Base-by-base conservation (phyloP, 2,329 filamentous ascomycete species). In the Stemphylium lycopersici region DNA sequence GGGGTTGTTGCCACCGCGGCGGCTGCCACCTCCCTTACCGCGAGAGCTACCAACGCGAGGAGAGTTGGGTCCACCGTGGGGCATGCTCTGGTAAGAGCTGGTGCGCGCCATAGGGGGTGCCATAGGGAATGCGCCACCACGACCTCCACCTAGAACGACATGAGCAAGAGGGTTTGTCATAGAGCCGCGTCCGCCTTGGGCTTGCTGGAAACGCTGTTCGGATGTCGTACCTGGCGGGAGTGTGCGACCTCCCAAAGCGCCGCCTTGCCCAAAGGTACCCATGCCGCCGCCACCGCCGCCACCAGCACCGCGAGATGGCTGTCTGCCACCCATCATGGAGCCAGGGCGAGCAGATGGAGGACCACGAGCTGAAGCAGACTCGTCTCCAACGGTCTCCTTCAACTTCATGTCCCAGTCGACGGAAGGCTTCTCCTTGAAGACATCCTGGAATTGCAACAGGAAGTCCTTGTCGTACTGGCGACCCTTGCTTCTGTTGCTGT, bases 401-500 rank as follows among this genome's bases (percentile, higher is more conserved):
- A 99, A 87, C 70, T 95, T 93, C 62, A 88, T 83, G 71, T 96
- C 90, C 86, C 96, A 99, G 71, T 98, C 93, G 38, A 93, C 77
- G 0, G 92, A 96, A 12, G 95, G 95, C 79, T 97, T 96, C 81
- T 99, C 95, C 59, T 91, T 96, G 79, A 97, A 99, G 16, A 96
- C 91, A 67, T 86, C 86, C 79, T 97, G 91, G 83, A 99, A 99
- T 73, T 99, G 95, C 26, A 99, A 83, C 78, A 99, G 81, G 82
- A 99, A 99, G 67, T 89, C 88, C 69, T 93, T 90, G 78, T 98
- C 92, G 77, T 99, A 99, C 76, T 96, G 93, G 81, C 96, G 96
- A 37, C 87, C 88, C 75, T 87, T 89, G 58, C 86, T 87, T 79
- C 93, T 93, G 76, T 89, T 90, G 31, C 85, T 83, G 24, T 91